Evolutionary conservation across 2,329 filamentous ascomycete genomes (phyloP).

Genomic region (Sporothrix dimorphospora): DNA sequence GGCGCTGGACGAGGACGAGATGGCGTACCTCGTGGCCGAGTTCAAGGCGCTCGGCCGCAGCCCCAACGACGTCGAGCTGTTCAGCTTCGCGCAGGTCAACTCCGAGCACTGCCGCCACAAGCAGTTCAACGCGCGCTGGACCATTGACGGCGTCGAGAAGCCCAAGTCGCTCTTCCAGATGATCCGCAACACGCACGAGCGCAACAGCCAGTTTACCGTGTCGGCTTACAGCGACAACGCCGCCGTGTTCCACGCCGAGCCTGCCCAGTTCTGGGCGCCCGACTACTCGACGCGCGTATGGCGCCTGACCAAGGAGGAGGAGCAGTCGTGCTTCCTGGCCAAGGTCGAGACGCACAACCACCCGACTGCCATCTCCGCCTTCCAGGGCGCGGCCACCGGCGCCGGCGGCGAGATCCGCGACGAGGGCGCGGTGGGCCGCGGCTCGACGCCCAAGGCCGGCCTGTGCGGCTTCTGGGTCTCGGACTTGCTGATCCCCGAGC

Average conservation of each 20-base stretch:
- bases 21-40: conserved; percentile 89
- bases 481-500: conserved; percentile 84
- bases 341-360: conserved; percentile 99
- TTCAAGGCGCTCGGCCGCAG: conserved; percentile 68
- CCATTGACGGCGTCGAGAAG: conserved; percentile 83
- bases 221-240: conserved; percentile 98
- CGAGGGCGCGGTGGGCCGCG: conserved; percentile 90
- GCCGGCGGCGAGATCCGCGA: conserved; percentile 95
- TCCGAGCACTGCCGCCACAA: conserved; percentile 88
- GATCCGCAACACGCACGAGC: conserved; percentile 94
- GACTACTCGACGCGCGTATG: conserved; percentile 85
- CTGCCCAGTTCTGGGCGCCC: conserved; percentile 81
- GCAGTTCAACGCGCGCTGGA: conserved; percentile 97
- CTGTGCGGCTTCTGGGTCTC: conserved; percentile 94
- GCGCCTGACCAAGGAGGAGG: conserved; percentile 81
- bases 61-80: conserved; percentile 90
- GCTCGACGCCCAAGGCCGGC: conserved; percentile 90
- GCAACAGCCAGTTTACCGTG: conserved; percentile 78
- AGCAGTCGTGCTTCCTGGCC: conserved; percentile 72
- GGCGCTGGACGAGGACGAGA: conserved; percentile 84
- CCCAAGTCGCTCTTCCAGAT: conserved; percentile 85
- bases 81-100: conserved; percentile 99
- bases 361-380: conserved; percentile 92
- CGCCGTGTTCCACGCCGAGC: conserved; percentile 78
- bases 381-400: conserved; percentile 89